A percentile compares a stretch with the other conserved stretches of the same genome.
These are phyloP conservation scores for Solanum pimpinellifolium DNA, from an alignment of 257 asterid species.

Conservation along the genomic window DNA sequence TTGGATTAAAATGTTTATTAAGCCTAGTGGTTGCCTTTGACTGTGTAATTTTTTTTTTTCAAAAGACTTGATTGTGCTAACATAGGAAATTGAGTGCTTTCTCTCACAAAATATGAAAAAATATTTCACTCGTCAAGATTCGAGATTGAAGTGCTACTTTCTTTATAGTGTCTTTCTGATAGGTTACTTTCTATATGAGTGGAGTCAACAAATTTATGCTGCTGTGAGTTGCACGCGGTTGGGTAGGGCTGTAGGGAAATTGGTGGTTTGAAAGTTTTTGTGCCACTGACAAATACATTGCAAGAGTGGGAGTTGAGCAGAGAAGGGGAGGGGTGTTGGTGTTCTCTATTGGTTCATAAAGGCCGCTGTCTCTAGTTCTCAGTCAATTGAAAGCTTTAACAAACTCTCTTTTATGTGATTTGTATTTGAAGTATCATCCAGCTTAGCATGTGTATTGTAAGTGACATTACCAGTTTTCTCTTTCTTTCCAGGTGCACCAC, in stretches of 20 bases:
- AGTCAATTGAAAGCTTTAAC: neutral
- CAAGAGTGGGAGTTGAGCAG: neutral
- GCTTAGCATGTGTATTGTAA: neutral
- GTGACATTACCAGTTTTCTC: neutral
- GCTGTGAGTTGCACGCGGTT: neutral
- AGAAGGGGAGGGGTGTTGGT: neutral
- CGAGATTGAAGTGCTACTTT: neutral
- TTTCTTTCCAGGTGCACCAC: constrained; percentile 71
- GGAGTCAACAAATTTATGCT: neutral
- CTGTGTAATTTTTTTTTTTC: neutral
- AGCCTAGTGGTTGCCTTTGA: neutral
- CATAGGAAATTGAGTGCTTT: neutral
- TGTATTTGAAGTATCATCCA: neutral
- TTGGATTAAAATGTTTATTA: neutral
- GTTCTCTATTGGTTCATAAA: neutral
- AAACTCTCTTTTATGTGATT: neutral
- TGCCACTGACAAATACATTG: neutral
- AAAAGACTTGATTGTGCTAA: neutral
- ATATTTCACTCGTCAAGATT: neutral
- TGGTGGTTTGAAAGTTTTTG: neutral
- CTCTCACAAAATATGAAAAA: neutral
- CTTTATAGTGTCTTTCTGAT: neutral
- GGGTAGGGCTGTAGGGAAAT: neutral
- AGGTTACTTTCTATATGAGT: neutral
- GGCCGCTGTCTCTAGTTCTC: neutral